phyloP scores from a whole-genome alignment of 345 rosid genomes.

The Ricinus communis region DNA sequence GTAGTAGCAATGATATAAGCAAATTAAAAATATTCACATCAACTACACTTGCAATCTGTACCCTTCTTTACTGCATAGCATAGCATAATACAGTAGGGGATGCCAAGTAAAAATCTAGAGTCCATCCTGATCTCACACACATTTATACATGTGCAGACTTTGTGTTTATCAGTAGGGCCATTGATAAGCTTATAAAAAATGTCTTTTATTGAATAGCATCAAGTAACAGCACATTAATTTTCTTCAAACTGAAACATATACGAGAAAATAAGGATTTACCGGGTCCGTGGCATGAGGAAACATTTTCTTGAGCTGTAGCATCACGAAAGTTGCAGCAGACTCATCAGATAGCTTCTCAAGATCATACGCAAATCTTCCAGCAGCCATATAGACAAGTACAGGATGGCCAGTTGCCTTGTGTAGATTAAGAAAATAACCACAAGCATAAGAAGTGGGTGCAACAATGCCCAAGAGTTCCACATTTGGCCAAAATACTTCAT shows the following conservation, averaged over 20 bases:
- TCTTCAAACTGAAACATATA: not conserved
- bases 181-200: too few relatives aligned
- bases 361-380: slow-evolving; percentile 71
- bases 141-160: too few relatives aligned
- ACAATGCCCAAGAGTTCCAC: slow-evolving; percentile 75
- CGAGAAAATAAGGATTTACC: slow-evolving; percentile 31
- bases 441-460: slow-evolving; percentile 66
- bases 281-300: slow-evolving; percentile 79
- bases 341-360: slow-evolving; percentile 69
- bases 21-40: not conserved
- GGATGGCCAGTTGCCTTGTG: slow-evolving; percentile 87
- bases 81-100: too few relatives aligned
- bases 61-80: not conserved
- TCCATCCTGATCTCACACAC: too few relatives aligned
- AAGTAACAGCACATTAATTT: not conserved
- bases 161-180: too few relatives aligned
- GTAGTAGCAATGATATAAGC: not conserved
- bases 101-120: too few relatives aligned
- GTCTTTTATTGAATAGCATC: not conserved
- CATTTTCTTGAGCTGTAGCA: slow-evolving; percentile 83
- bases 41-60: not conserved
- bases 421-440: slow-evolving; percentile 87
- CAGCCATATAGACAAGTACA: slow-evolving; percentile 85
- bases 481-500: slow-evolving; percentile 75
- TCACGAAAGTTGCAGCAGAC: slow-evolving; percentile 57